phyloP scores from a whole-genome alignment of 257 asterid genomes.

The Ophiorrhiza pumila region DNA sequence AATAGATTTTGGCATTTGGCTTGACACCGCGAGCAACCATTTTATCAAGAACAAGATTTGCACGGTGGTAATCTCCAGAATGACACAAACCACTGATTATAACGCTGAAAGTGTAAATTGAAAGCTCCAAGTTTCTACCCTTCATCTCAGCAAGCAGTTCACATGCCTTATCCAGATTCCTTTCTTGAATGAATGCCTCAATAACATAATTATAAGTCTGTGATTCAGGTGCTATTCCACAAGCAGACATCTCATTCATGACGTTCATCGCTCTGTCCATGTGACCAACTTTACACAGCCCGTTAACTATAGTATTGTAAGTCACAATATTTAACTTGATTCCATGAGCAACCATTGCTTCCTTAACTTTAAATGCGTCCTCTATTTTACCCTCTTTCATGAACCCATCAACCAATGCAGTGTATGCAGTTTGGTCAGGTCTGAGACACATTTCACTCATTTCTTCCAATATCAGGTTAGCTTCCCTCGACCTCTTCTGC shows the following conservation, averaged over 20 bases:
- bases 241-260: slow-evolving; percentile 59
- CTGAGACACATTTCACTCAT: slow-evolving; percentile 52
- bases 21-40: slow-evolving; percentile 51
- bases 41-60: slow-evolving; percentile 48
- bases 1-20: slow-evolving; percentile 55
- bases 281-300: slow-evolving; percentile 61
- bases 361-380: slow-evolving; percentile 59
- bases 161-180: slow-evolving; percentile 52
- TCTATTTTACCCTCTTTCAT: slow-evolving; percentile 66
- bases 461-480: slow-evolving; percentile 58
- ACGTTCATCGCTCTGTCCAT: slow-evolving; percentile 53
- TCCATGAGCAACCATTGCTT: slow-evolving; percentile 59
- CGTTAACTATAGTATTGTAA: slow-evolving; percentile 57
- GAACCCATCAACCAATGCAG: slow-evolving; percentile 68
- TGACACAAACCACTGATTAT: slow-evolving; percentile 54
- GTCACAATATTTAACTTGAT: slow-evolving; percentile 53
- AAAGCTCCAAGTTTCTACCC: slow-evolving; percentile 57
- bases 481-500: slow-evolving; percentile 61
- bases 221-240: slow-evolving; percentile 55
- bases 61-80: slow-evolving; percentile 53
- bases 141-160: slow-evolving; percentile 66
- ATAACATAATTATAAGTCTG: slow-evolving; percentile 62
- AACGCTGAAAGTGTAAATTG: slow-evolving; percentile 55
- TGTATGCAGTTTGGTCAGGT: slow-evolving; percentile 55
- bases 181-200: slow-evolving; percentile 52